Evolutionary conservation across 208 protist species (phyloP).

Genomic region (Acanthamoeba divionensis): DNA sequence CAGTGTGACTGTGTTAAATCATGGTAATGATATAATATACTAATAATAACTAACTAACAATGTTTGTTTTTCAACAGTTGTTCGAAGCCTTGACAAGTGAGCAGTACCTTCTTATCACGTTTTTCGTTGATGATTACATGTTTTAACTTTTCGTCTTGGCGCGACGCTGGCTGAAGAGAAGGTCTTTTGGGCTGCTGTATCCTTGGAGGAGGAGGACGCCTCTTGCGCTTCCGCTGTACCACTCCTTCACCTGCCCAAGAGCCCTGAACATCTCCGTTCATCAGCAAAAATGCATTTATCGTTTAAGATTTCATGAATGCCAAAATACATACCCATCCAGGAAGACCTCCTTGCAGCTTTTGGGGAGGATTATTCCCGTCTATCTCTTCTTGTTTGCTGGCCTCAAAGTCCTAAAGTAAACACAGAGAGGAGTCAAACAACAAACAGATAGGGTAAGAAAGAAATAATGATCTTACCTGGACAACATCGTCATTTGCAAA

Average conservation of each 20-base stretch:
- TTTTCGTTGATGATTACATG: slow-evolving; percentile 58
- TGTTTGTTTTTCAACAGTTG: background rate
- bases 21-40: background rate
- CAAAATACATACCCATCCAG: slow-evolving; percentile 21
- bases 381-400: background rate
- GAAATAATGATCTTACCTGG: background rate
- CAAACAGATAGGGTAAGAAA: background rate
- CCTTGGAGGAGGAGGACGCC: background rate
- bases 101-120: slow-evolving; percentile 35
- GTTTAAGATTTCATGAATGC: too few species aligned
- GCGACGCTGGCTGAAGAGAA: background rate
- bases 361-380: background rate
- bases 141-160: slow-evolving; percentile 7
- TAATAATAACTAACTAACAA: background rate
- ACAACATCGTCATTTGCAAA: slow-evolving; percentile 55
- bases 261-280: background rate
- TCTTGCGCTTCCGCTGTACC: background rate
- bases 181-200: slow-evolving; percentile 39
- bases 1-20: background rate
- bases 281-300: too few species aligned
- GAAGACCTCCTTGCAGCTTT: background rate
- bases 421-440: too few species aligned
- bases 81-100: background rate
- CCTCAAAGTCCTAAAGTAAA: slow-evolving; percentile 46
- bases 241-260: slow-evolving; percentile 33